Base-by-base conservation (phyloP, 192 early-diverging fungal genomes). In the Linnemannia exigua region DNA sequence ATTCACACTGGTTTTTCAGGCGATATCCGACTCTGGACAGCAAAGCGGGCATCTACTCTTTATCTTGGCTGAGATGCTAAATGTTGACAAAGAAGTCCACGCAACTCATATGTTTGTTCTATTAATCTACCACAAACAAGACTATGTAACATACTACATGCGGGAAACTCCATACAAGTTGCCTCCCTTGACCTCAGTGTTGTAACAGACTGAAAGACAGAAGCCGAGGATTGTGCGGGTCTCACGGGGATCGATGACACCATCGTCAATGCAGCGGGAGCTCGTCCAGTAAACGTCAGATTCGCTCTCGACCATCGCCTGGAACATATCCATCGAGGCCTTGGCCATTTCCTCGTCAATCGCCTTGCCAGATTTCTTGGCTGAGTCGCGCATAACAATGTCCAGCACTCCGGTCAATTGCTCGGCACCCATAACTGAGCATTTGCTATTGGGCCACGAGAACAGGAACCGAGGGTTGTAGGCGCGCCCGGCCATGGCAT, bases 361-460 rank as follows among this genome's bases (percentile, higher is more conserved):
- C 19, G 80, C 72, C 67, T 81, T 89, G 22, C 90, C 90, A 17
- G 81, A 79, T n/a, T 85, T 85, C 35, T 79, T 79, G 4, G 93
- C 92, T 35, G 91, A 89, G 67, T 94, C 91, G 5, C 92, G 80
- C 89, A 90, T 91, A 15, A 94, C 88, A 61, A 94, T 81, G 80
- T 94, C 93, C 74, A 94, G 84, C 9, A 94, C 93, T 66, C 92
- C 92, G 7, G 89, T 91, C 77, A 94, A 71, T 76, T 94, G 93
- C 47, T 94, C 93, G 35, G 93, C 84, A 6, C 93, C 93, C 93
- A 94, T 93, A 15, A 94, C 93, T 31, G 91, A 92, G 61, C 92
- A 93, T 71, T 87, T 90, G 48, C 89, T 91, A 72, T 94, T 94
- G 9, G 93, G 93, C 89, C 90, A 94, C 22, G 91, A 93, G 80